Evolutionary conservation across 805 yeast species (phyloP).

Genomic region (Saccharomyces paradoxus): DNA sequence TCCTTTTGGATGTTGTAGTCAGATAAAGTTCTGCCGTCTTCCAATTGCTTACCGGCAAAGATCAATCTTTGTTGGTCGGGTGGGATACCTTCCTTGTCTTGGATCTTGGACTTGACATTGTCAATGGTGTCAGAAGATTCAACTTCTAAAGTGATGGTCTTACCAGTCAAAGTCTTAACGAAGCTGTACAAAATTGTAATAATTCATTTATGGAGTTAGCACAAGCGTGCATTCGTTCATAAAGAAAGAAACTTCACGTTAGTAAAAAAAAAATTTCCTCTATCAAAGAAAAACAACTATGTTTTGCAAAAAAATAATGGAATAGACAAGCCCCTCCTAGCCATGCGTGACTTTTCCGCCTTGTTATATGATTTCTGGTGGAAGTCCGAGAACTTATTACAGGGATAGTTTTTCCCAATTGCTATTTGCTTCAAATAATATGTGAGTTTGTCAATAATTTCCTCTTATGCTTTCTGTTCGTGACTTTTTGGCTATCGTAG

Average conservation of each 20-base stretch:
- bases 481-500: background rate
- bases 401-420: background rate
- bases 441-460: background rate
- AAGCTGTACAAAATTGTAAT: slow-evolving; percentile 38
- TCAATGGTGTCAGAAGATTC: slow-evolving; percentile 96
- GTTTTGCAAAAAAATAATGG: background rate
- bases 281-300: background rate
- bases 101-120: slow-evolving; percentile 87
- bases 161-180: slow-evolving; percentile 96
- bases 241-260: background rate
- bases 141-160: slow-evolving; percentile 94
- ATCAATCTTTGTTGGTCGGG: slow-evolving; percentile 65
- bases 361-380: background rate
- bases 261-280: slow-evolving; percentile 32
- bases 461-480: background rate
- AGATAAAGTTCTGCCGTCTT: slow-evolving; percentile 63
- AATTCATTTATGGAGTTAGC: background rate
- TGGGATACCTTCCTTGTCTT: slow-evolving; percentile 65
- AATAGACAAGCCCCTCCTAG: background rate
- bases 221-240: background rate
- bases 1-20: slow-evolving; percentile 69
- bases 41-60: slow-evolving; percentile 64
- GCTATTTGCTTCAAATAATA: background rate
- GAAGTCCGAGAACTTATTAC: background rate
- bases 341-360: background rate